These are phyloP conservation scores for Pythium brassicae DNA, from an alignment of 352 stramenopile species.

Conservation along the genomic window DNA sequence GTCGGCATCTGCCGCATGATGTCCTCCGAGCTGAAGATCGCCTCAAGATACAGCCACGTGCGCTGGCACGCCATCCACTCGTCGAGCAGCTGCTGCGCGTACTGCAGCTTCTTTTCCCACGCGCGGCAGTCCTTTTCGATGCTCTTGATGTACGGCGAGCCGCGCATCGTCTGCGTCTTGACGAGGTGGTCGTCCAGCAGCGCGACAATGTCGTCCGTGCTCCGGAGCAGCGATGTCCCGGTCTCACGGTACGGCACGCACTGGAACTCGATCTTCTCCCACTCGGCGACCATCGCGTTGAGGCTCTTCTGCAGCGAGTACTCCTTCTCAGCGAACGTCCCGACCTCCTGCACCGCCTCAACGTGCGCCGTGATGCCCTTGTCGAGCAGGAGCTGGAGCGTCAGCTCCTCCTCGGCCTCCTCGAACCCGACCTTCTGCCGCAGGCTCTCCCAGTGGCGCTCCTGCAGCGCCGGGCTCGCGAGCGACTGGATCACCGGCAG, in stretches of 20 bases:
- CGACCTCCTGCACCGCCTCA: slow-evolving; percentile 87
- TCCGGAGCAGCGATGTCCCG: slow-evolving; percentile 87
- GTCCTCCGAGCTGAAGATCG: slow-evolving; percentile 94
- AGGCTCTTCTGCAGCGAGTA: slow-evolving; percentile 93
- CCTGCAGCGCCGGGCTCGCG: slow-evolving; percentile 88
- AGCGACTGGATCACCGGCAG: slow-evolving; percentile 91
- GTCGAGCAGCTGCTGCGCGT: slow-evolving; percentile 90
- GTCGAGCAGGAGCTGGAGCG: slow-evolving; percentile 73
- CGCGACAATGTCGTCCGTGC: slow-evolving; percentile 88
- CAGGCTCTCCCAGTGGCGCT: slow-evolving; percentile 90
- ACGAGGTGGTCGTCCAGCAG: slow-evolving; percentile 93
- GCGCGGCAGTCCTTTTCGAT: slow-evolving; percentile 91
- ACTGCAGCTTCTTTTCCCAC: slow-evolving; percentile 89
- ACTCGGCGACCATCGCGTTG: slow-evolving; percentile 93
- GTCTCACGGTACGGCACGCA: slow-evolving; percentile 91
- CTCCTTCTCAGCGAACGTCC: slow-evolving; percentile 93
- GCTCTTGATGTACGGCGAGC: slow-evolving; percentile 92
- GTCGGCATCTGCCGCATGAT: slow-evolving; percentile 96
- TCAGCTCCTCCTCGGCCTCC: slow-evolving; percentile 82
- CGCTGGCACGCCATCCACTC: slow-evolving; percentile 93
- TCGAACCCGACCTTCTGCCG: slow-evolving; percentile 88
- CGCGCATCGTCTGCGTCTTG: slow-evolving; percentile 94
- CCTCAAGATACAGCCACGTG: slow-evolving; percentile 95
- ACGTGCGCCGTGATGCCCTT: slow-evolving; percentile 85
- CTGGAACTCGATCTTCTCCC: slow-evolving; percentile 92